Evolutionary conservation across 768 basidiomycete genomes (phyloP).

Genomic region (Tulasnella calospora): DNA sequence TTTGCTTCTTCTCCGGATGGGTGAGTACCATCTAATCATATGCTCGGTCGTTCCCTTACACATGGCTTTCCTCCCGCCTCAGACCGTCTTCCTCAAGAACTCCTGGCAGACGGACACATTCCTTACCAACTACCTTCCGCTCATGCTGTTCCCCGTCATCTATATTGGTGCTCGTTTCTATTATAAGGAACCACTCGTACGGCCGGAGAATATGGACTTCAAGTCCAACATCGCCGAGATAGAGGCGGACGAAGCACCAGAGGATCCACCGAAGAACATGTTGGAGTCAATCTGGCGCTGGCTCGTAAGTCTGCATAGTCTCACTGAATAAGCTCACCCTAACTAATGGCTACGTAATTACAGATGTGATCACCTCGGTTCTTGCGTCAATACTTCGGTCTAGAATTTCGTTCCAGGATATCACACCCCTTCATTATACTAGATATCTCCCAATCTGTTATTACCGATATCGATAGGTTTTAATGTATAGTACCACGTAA

Average conservation of each 20-base stretch:
- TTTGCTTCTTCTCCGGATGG: constrained; percentile 32
- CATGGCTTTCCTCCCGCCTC: constrained; percentile 43
- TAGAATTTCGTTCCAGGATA: not conserved
- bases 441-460: not conserved
- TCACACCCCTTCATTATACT: not conserved
- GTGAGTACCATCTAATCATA: constrained; percentile 23
- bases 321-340: not conserved
- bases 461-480: not conserved
- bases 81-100: constrained; percentile 31
- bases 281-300: constrained; percentile 23
- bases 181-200: constrained; percentile 46
- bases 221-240: constrained; percentile 62
- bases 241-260: constrained; percentile 17
- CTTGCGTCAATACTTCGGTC: not conserved
- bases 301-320: not conserved
- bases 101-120: constrained; percentile 61
- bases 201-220: constrained; percentile 78
- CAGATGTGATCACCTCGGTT: constrained; percentile 2
- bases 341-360: not conserved
- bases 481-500: not conserved
- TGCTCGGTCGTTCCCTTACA: not conserved
- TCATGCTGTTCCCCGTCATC: constrained; percentile 64
- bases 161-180: constrained; percentile 57
- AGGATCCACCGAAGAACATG: constrained; percentile 25
- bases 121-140: constrained; percentile 75